These are phyloP conservation scores for Aureobasidium subglaciale DNA, from an alignment of 2,329 filamentous ascomycete genomes.

Conservation along the genomic window DNA sequence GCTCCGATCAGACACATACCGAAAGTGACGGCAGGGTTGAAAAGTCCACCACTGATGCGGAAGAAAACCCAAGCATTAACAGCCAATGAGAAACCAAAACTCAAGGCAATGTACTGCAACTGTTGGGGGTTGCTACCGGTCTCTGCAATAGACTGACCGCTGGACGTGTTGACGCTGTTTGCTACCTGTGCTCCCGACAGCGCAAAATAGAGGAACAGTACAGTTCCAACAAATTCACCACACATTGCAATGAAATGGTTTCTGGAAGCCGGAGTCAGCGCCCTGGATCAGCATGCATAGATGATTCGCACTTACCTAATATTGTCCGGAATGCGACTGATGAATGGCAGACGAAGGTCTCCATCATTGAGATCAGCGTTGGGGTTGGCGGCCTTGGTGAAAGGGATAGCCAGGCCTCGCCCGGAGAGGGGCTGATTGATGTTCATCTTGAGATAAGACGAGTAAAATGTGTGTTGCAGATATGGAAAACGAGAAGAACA, in stretches of 20 bases:
- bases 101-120: constrained; percentile 33
- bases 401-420: constrained; percentile 25
- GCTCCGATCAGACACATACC: constrained; percentile 32
- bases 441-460: not conserved
- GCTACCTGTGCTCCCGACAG: constrained; percentile 40
- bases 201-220: constrained; percentile 41
- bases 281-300: too few relatives aligned
- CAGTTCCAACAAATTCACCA: constrained; percentile 39
- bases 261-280: not conserved
- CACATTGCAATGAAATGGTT: constrained; percentile 26
- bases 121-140: constrained; percentile 30
- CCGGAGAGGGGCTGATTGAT: constrained; percentile 21
- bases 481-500: not conserved
- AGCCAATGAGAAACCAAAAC: constrained; percentile 35
- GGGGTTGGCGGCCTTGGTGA: constrained; percentile 26
- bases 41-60: constrained; percentile 30
- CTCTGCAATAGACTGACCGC: constrained; percentile 20
- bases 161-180: constrained; percentile 30
- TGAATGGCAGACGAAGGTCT: constrained; percentile 25
- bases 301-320: constrained; percentile 13
- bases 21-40: constrained; percentile 33
- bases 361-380: constrained; percentile 20
- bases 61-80: constrained; percentile 37
- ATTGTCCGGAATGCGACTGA: constrained; percentile 22
- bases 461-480: not conserved